Percentiles rank a stretch among this genome's conserved stretches.
phyloP scores from a whole-genome alignment of 2,329 filamentous ascomycete species.

The Fusarium ramigenum region DNA sequence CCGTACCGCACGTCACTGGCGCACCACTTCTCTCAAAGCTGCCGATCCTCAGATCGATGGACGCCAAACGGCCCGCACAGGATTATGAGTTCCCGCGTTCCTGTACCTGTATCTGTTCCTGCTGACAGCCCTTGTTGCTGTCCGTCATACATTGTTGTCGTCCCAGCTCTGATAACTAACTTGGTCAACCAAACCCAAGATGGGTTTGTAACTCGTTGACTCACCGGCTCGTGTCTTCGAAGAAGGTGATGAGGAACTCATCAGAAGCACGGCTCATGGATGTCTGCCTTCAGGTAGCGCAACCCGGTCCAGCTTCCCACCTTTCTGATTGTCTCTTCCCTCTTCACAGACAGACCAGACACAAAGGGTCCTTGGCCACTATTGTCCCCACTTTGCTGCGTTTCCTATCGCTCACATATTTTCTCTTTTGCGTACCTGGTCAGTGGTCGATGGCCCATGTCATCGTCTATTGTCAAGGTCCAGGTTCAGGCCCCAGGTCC shows the following conservation, averaged over 20 bases:
- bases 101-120: slow-evolving; percentile 9
- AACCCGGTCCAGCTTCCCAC: slow-evolving; percentile 11
- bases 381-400: slow-evolving; percentile 27
- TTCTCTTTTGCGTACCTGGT: slow-evolving; percentile 6
- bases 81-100: slow-evolving; percentile 30
- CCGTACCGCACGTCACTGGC: slow-evolving; percentile 40
- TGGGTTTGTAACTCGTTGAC: not conserved
- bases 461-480: slow-evolving; percentile 12
- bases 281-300: not conserved
- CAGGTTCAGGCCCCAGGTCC: slow-evolving; percentile 6
- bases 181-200: not conserved
- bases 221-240: not conserved
- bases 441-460: slow-evolving; percentile 1
- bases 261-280: not conserved
- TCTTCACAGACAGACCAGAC: slow-evolving; percentile 9
- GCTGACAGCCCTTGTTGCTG: slow-evolving; percentile 17
- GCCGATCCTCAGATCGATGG: slow-evolving; percentile 43
- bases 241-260: not conserved
- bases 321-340: slow-evolving; percentile 18
- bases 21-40: slow-evolving; percentile 34
- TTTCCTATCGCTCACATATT: slow-evolving; percentile 29
- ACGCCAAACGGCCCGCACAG: slow-evolving; percentile 40
- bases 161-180: not conserved
- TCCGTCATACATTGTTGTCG: not conserved
- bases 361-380: slow-evolving; percentile 32